Percentiles rank a stretch among this genome's conserved stretches.
phyloP scores from a whole-genome alignment of 2,329 filamentous ascomycete species.

The Ploettnerulaceae sp. region DNA sequence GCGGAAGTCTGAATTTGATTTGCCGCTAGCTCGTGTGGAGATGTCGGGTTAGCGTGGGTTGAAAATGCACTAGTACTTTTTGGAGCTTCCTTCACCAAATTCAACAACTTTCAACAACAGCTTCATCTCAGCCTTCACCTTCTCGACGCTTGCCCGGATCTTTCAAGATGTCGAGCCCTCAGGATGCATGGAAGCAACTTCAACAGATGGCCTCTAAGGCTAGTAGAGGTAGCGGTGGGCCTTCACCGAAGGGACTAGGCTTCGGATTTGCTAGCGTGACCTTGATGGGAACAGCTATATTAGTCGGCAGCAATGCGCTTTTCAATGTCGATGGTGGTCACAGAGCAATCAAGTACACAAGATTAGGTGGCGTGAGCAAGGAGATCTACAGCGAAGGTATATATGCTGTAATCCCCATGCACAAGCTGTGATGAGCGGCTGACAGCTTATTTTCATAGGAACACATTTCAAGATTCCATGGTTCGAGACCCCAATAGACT shows the following conservation, averaged over 20 bases:
- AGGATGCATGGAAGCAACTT: constrained; percentile 61
- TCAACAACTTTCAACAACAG: constrained; percentile 5
- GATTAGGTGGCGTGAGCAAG: constrained; percentile 86
- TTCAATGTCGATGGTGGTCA: constrained; percentile 96
- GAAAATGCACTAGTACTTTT: constrained; percentile 24
- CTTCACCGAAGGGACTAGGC: constrained; percentile 46
- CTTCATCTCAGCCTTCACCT: constrained; percentile 9
- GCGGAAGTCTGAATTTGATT: constrained; percentile 9
- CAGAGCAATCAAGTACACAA: constrained; percentile 96
- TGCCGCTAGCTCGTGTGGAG: constrained; percentile 16
- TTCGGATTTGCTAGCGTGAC: constrained; percentile 50
- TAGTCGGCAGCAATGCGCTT: constrained; percentile 52
- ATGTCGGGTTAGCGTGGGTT: constrained; percentile 13
- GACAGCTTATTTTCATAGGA: constrained; percentile 46
- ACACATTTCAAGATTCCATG: constrained; percentile 93
- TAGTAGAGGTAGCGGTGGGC: constrained; percentile 42
- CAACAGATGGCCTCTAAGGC: constrained; percentile 54
- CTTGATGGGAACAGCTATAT: constrained; percentile 48
- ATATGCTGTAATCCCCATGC: constrained; percentile 13
- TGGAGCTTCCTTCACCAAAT: constrained; percentile 5
- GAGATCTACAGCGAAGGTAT: constrained; percentile 94
- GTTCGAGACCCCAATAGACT: constrained; percentile 95
- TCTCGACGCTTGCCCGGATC: constrained; percentile 9
- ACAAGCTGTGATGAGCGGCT: constrained; percentile 13
- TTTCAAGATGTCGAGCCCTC: constrained; percentile 45